Percentiles rank a stretch among this genome's conserved stretches.
Conservation (phyloP, 2,329 filamentous ascomycete species). For the Thielaviopsis ethacetica region DNA sequence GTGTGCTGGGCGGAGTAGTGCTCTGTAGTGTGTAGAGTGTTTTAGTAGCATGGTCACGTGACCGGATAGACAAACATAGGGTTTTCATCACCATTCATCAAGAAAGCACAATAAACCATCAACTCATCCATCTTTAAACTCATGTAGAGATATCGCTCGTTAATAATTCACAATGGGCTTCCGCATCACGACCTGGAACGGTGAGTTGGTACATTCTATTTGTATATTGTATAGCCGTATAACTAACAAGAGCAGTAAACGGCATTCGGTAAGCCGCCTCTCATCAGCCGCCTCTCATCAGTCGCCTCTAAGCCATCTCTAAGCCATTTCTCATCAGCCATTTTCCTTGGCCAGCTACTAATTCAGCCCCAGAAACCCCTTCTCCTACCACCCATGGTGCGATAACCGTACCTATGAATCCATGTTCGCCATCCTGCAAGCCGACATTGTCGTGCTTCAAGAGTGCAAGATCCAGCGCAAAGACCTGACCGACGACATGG, state of each 20-base stretch:
- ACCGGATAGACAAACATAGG: too few species aligned
- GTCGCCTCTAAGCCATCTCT: too few species aligned
- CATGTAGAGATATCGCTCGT: too few species aligned
- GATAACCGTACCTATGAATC: conserved; percentile 51
- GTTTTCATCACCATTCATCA: too few species aligned
- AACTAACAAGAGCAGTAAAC: conserved; percentile 39
- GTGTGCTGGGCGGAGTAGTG: too few species aligned
- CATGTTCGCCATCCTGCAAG: conserved; percentile 88
- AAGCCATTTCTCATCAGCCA: too few species aligned
- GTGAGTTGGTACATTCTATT: too few species aligned
- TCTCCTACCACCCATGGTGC: conserved; percentile 71
- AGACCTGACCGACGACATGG: conserved; percentile 88
- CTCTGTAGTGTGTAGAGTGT: too few species aligned
- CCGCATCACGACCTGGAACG: conserved; percentile 78
- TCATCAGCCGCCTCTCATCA: not conserved
- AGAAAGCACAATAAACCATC: too few species aligned
- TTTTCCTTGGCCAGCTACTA: too few species aligned
- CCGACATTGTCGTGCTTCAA: conserved; percentile 89
- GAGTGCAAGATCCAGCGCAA: conserved; percentile 93
- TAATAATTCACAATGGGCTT: conserved; percentile 46
- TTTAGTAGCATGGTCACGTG: too few species aligned
- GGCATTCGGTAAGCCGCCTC: conserved; percentile 49
- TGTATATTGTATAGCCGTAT: not conserved
- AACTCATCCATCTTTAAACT: too few species aligned
- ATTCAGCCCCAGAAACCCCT: conserved; percentile 46